A percentile compares a stretch with the other conserved stretches of the same genome.
Evolutionary conservation across 1,139 yeast genomes (phyloP).

Genomic region (Pneumocystis wakefieldiae): DNA sequence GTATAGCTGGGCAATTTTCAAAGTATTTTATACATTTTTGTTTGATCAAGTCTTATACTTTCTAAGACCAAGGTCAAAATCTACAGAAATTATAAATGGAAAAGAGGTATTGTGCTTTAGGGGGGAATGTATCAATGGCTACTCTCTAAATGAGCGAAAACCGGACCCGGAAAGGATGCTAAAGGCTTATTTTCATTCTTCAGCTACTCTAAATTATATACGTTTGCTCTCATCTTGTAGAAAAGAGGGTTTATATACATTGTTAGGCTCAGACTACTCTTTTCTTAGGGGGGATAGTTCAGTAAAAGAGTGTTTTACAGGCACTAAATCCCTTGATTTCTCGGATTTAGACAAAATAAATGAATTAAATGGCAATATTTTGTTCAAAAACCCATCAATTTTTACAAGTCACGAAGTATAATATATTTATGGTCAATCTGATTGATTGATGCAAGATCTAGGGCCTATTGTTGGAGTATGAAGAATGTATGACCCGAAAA

Average conservation of each 20-base stretch:
- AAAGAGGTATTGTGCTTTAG: constrained; percentile 28
- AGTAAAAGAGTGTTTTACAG: constrained; percentile 27
- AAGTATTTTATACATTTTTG: constrained; percentile 16
- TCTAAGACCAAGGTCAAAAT: constrained; percentile 26
- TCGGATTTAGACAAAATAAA: constrained; percentile 28
- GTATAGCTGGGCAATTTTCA: constrained; percentile 35
- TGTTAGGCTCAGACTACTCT: constrained; percentile 11
- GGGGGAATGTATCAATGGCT: constrained; percentile 33
- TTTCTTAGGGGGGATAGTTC: constrained; percentile 22
- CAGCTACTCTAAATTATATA: constrained; percentile 31
- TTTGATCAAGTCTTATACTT: neutral
- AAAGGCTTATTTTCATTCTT: constrained; percentile 31
- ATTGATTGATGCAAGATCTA: neutral
- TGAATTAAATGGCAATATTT: constrained; percentile 25
- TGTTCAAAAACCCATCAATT: constrained; percentile 25
- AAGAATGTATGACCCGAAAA: constrained; percentile 29
- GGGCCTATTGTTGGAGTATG: constrained; percentile 28
- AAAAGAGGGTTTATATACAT: constrained; percentile 30
- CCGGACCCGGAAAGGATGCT: constrained; percentile 32
- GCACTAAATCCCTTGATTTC: constrained; percentile 25
- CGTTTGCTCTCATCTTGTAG: constrained; percentile 26
- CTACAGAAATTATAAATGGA: constrained; percentile 30
- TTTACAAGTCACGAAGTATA: constrained; percentile 29
- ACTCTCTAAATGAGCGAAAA: constrained; percentile 25
- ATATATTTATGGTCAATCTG: neutral